phyloP scores from a whole-genome alignment of 805 yeast genomes.

The Candida gorgasii region DNA sequence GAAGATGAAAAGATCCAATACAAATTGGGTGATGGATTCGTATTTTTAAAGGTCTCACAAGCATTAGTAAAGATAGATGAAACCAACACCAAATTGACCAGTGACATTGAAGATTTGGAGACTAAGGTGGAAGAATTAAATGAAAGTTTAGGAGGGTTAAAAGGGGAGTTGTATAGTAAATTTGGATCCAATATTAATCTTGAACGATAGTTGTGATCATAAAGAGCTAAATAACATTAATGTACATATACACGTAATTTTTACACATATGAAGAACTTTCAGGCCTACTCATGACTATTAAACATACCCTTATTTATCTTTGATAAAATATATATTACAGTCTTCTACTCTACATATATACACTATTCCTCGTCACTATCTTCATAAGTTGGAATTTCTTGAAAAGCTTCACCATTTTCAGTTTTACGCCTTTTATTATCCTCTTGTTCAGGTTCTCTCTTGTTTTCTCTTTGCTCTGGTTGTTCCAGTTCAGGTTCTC shows the following conservation, averaged over 20 bases:
- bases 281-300: no score
- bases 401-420: slow-evolving; percentile 23
- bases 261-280: no score
- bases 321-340: slow-evolving; percentile 2
- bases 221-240: no score
- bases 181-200: slow-evolving; percentile 88
- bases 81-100: slow-evolving; percentile 56
- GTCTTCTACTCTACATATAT: slow-evolving; percentile 3
- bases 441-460: no score
- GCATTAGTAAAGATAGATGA: slow-evolving; percentile 68
- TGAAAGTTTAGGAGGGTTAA: slow-evolving; percentile 57
- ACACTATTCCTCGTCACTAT: slow-evolving; percentile 32
- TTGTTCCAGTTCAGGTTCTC: background rate
- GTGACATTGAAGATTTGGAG: slow-evolving; percentile 48
- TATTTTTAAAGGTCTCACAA: slow-evolving; percentile 64
- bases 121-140: slow-evolving; percentile 52
- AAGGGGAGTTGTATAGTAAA: slow-evolving; percentile 76
- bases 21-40: slow-evolving; percentile 79
- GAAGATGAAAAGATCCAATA: slow-evolving; percentile 70
- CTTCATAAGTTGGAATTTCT: slow-evolving; percentile 43
- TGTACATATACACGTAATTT: no score
- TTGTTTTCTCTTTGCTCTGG: no score
- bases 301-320: background rate
- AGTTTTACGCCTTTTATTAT: slow-evolving; percentile 10
- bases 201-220: slow-evolving; percentile 63